phyloP scores from a whole-genome alignment of 306 rosid genomes.

The Citrullus amarus region DNA sequence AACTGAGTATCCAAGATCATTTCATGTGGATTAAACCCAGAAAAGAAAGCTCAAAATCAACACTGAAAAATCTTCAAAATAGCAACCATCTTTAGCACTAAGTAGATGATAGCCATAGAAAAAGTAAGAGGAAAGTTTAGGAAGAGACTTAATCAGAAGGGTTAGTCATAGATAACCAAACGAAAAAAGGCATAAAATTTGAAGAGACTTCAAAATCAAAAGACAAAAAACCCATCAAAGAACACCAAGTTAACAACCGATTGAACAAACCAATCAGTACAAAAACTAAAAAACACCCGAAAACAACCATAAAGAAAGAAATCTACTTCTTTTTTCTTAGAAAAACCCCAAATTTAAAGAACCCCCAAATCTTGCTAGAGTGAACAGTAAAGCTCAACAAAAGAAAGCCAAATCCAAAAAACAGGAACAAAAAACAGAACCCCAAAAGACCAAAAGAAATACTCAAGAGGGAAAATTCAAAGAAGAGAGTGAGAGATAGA shows the following conservation, averaged over 20 bases:
- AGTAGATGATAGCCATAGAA: background rate
- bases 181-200: background rate
- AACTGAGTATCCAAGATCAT: constrained; percentile 17
- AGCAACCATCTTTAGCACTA: background rate
- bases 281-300: background rate
- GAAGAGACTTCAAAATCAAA: background rate
- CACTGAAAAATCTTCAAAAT: constrained; percentile 2
- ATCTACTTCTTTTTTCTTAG: background rate
- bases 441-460: background rate
- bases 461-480: background rate
- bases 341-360: background rate
- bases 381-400: background rate
- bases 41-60: constrained; percentile 10
- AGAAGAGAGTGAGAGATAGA: background rate
- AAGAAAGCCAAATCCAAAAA: background rate
- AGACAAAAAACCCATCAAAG: background rate
- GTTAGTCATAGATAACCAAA: no score
- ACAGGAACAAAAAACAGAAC: background rate
- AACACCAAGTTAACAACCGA: background rate
- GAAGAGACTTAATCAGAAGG: background rate
- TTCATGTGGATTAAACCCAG: constrained; percentile 30
- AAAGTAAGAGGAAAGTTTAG: background rate
- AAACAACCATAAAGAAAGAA: background rate
- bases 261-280: background rate
- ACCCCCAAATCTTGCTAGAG: background rate